Evolutionary conservation across 306 rosid species (phyloP).

Genomic region (Gleditsia sinensis): DNA sequence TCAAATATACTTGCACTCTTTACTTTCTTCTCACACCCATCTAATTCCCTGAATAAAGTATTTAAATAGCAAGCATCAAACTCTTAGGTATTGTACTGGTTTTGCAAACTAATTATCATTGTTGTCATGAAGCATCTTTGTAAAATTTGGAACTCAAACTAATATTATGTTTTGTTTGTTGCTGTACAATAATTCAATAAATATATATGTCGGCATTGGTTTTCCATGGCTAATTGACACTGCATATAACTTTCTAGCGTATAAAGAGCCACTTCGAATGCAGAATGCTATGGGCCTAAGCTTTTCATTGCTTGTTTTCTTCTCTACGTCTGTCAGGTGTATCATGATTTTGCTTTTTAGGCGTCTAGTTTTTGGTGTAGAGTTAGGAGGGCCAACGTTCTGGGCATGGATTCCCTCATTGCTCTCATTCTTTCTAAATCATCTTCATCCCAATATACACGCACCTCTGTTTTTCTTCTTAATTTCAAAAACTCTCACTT

Average conservation of each 20-base stretch:
- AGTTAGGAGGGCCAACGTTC: constrained; percentile 90
- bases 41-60: background rate
- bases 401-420: constrained; percentile 96
- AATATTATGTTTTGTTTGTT: background rate
- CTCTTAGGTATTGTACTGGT: constrained; percentile 6
- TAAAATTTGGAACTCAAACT: constrained; percentile 25
- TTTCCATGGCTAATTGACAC: constrained; percentile 92
- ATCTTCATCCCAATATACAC: too few species aligned
- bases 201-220: constrained; percentile 92
- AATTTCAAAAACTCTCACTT: too few species aligned
- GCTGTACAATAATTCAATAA: constrained; percentile 82
- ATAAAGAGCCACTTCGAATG: constrained; percentile 71
- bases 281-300: constrained; percentile 82
- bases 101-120: constrained; percentile 11
- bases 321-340: constrained; percentile 77
- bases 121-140: background rate
- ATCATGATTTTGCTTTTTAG: constrained; percentile 72
- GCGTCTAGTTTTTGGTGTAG: constrained; percentile 83
- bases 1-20: background rate
- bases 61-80: constrained; percentile 10
- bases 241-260: constrained; percentile 71
- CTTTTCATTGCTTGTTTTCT: constrained; percentile 82
- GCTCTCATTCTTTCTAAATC: too few species aligned
- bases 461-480: too few species aligned
- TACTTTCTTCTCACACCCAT: constrained; percentile 10